These are phyloP conservation scores for Talaromyces piceae DNA, from an alignment of 2,329 filamentous ascomycete genomes.

Conservation along the genomic window DNA sequence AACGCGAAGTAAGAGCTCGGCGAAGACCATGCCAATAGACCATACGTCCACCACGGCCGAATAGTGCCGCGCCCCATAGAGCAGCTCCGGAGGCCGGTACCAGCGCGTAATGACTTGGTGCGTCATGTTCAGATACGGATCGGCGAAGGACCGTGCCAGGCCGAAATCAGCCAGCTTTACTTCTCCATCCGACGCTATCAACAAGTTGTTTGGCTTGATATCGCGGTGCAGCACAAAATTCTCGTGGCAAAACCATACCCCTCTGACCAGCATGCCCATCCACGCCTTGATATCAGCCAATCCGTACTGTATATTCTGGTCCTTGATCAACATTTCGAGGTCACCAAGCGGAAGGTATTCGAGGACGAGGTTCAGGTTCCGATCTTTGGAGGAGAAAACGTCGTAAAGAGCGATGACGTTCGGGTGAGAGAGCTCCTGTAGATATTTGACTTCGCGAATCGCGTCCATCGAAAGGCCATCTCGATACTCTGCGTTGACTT, in stretches of 20 bases:
- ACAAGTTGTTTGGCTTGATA: conserved; percentile 97
- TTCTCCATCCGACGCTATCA: conserved; percentile 87
- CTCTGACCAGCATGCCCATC: conserved; percentile 95
- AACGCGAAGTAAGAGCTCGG: conserved; percentile 74
- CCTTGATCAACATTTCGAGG: conserved; percentile 87
- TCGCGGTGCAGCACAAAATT: conserved; percentile 92
- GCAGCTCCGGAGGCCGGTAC: conserved; percentile 90
- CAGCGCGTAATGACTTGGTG: conserved; percentile 92
- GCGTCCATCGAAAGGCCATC: conserved; percentile 93
- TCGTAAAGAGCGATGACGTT: conserved; percentile 91
- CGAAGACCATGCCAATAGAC: conserved; percentile 88
- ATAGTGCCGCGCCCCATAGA: conserved; percentile 86
- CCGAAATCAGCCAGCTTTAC: conserved; percentile 98
- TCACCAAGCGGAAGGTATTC: conserved; percentile 93
- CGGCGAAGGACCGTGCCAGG: conserved; percentile 79
- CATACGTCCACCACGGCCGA: conserved; percentile 87
- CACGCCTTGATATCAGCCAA: conserved; percentile 91
- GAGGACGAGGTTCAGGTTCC: conserved; percentile 92
- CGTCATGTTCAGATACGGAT: conserved; percentile 85
- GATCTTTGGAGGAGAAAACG: conserved; percentile 92
- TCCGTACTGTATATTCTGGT: conserved; percentile 74
- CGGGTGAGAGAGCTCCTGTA: conserved; percentile 87
- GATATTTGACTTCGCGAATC: conserved; percentile 88
- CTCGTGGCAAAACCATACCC: conserved; percentile 93
- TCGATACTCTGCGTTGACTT: conserved; percentile 55